These are phyloP conservation scores for Dendryphion nanum DNA, from an alignment of 2,329 filamentous ascomycete genomes.

Conservation along the genomic window DNA sequence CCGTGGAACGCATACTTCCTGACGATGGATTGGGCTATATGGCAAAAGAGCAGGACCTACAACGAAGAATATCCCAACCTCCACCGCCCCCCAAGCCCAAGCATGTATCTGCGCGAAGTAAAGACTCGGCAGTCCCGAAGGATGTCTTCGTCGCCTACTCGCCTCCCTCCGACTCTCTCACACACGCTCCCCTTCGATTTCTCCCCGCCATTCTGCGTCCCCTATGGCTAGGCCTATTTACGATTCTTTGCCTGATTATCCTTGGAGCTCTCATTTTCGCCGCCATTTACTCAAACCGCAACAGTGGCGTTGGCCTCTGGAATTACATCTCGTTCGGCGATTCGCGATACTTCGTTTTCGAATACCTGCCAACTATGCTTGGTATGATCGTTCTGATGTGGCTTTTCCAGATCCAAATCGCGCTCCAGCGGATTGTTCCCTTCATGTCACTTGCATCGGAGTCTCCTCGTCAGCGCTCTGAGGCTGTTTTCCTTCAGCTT, in stretches of 20 bases:
- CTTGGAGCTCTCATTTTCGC: slow-evolving; percentile 69
- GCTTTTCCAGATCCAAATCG: slow-evolving; percentile 69
- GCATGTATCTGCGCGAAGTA: slow-evolving; percentile 3
- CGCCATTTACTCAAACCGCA: slow-evolving; percentile 46
- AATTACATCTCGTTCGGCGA: slow-evolving; percentile 69
- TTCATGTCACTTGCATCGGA: slow-evolving; percentile 74
- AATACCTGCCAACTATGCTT: slow-evolving; percentile 78
- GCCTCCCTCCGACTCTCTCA: slow-evolving; percentile 42
- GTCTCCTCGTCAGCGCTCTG: slow-evolving; percentile 57
- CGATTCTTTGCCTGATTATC: slow-evolving; percentile 66
- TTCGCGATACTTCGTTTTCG: slow-evolving; percentile 78
- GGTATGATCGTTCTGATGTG: slow-evolving; percentile 72
- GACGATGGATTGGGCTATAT: slow-evolving; percentile 39
- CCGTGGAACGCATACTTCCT: slow-evolving; percentile 50
- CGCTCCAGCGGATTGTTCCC: slow-evolving; percentile 74
- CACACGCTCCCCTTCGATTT: slow-evolving; percentile 58
- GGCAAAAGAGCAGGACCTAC: slow-evolving; percentile 29
- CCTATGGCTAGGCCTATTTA: slow-evolving; percentile 60
- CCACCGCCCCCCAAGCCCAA: slow-evolving; percentile 5
- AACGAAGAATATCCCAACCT: slow-evolving; percentile 25
- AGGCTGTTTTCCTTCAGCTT: slow-evolving; percentile 63
- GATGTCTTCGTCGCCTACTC: slow-evolving; percentile 51
- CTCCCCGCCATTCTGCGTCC: slow-evolving; percentile 70
- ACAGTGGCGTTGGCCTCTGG: slow-evolving; percentile 62
- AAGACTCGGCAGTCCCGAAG: slow-evolving; percentile 10